Base-by-base conservation (phyloP, 2,329 filamentous ascomycete genomes). In the Chaetothyriales sp. region DNA sequence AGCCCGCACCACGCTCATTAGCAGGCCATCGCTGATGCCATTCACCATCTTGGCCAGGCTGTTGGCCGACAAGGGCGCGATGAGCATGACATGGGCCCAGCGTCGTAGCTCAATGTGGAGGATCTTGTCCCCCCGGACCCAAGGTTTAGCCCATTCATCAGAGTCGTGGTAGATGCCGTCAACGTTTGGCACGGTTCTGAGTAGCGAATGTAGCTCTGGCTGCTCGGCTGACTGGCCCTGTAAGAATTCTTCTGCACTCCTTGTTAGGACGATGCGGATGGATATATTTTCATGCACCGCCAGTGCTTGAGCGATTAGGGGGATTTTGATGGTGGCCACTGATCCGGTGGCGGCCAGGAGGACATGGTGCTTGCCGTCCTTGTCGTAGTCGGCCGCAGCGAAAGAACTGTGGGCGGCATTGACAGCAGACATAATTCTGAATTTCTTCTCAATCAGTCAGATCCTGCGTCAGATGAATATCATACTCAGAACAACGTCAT, bases 271-370 rank as follows among this genome's bases (percentile, higher is more conserved):
- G 50, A 97, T 71, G n/a, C 89, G 85, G 65, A 97, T 88, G 8
- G 86, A 88, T 52, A 95, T 73, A 43, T 70, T 69, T 18, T 66
- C 56, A 55, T 76, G 63, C 57, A 65, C 61, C 60, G 74, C 73
- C 18, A 76, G 61, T 0, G 69, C 60, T 44, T 65, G 54, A 54
- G 84, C 73, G 58, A 89, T 86, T 43, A 77, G 71, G 1, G 81
- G 81, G 2, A 88, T 71, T 65, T 95, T 95, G 63, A 95, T 94
- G 5, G 86, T 88, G 13, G 89, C 89, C n/a, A 94, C 87, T 0
- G 85, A 83, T 47, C 83, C 83, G 29, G 77, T 82, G 43, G 80
- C 79, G 40, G 78, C 80, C 44, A 87, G 73, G 15, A 88, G 73
- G 49, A 85, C 70, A 63, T 85, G 81, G 10, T 68, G 68, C 62